phyloP scores from a whole-genome alignment of 1,139 yeast genomes.

The Geotrichum citri-aurantii region DNA sequence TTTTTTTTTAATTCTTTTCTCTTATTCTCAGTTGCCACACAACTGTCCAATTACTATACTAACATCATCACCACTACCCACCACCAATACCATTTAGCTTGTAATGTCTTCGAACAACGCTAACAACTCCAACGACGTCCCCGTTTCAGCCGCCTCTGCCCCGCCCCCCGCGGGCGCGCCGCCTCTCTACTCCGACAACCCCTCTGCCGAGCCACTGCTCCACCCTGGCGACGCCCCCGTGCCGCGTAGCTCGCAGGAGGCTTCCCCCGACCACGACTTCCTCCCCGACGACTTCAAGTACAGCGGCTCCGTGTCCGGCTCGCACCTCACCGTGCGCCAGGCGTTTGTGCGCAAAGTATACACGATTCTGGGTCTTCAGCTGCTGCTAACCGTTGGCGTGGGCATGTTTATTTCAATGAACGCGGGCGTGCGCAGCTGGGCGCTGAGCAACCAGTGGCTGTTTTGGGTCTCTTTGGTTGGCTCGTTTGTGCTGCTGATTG shows the following conservation, averaged over 20 bases:
- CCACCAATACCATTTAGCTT: no score
- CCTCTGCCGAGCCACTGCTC: conserved; percentile 18
- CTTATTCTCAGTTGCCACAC: not conserved
- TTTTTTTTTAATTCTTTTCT: not conserved
- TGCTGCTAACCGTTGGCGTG: conserved; percentile 54
- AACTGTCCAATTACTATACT: no score
- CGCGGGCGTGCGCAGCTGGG: conserved; percentile 50
- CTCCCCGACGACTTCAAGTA: conserved; percentile 74
- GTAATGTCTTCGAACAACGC: not conserved
- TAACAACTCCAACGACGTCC: not conserved
- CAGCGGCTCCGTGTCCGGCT: conserved; percentile 69
- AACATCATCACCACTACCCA: not conserved
- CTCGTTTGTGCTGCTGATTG: conserved; percentile 57
- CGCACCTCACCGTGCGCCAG: conserved; percentile 70
- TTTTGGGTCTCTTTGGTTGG: conserved; percentile 54
- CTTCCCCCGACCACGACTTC: conserved; percentile 26
- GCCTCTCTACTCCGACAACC: conserved; percentile 17
- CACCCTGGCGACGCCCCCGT: conserved; percentile 12
- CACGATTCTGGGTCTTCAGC: conserved; percentile 59
- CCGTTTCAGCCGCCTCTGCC: not conserved
- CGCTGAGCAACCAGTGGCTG: conserved; percentile 56
- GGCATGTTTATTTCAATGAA: conserved; percentile 52
- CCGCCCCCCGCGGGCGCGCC: not conserved
- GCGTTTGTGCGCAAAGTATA: conserved; percentile 76
- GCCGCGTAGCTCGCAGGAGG: not conserved